Base-by-base conservation (phyloP, 139 green algal species). In the Monoraphidium neglectum region DNA sequence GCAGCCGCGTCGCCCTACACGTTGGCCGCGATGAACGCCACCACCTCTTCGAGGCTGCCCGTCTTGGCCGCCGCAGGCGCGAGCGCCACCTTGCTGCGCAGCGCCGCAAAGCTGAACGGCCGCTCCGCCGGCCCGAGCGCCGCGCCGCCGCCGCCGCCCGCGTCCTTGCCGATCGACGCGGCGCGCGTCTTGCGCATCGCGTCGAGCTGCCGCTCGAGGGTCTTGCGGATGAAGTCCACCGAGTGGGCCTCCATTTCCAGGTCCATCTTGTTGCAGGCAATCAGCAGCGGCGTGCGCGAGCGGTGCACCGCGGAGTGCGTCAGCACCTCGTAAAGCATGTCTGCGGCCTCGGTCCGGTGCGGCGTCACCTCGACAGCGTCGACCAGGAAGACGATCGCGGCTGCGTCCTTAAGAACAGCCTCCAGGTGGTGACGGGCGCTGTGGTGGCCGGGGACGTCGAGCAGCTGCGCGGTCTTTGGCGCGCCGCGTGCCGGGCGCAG, bases 231-330 rank as follows among this genome's bases (percentile, higher is more conserved):
- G 65, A 98, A 98, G 0, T 98, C 93, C 26, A 93, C 78, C 1
- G 90, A 90, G 84, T 98, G 92, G 5, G 95, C 94, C 54, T 92
- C 88, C 15, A 80, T 77, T 32, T 96, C 90, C 49, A 90, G 76
- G 72, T 98, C 95, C 43, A 86, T 83, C 81, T 98, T 98, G 88
- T 98, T 98, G 88, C 91, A 97, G 28, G 87, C 93, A 46, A 98
- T 57, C 66, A 98, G 82, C 36, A 98, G n/a, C 0, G 95, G 95
- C 59, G 94, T 30, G 1, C 89, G 78, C 15, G 84, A 75, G 26
- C 81, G 74, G 1, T 68, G 54, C 10, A 97, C 68, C 1, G 33
- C 61, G 0, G 84, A 70, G 56, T 88, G 70, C 3, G 84, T 80
- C n/a, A 97, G 70, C 10, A 94, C 69, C 60, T 91, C 56, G 67